Evolutionary conservation across 768 basidiomycete species (phyloP), one percentile per base, ranked within the genome.

Genomic region (Terana coerulea): DNA sequence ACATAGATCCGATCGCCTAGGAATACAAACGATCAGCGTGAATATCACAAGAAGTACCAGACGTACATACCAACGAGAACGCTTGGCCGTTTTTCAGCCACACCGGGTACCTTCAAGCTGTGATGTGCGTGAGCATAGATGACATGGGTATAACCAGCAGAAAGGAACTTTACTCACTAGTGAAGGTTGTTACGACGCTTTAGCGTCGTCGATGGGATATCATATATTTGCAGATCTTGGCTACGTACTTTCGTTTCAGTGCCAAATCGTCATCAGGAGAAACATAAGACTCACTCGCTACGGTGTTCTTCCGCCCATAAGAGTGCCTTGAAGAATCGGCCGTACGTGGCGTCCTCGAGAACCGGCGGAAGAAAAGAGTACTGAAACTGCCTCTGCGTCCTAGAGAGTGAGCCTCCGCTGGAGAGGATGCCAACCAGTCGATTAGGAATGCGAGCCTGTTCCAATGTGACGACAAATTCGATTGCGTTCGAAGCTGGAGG

Each of bases 21-120:
- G n/a, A 68, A 72, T 9, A 57, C 59, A 21, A 64, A 21, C 59
- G 53, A 17, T 58, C 43, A 25, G 64, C 47, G 40, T 28, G 24
- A 19, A 12, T 26, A 2, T 9, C 4, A 21, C 14, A 17, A 5
- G 12, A 49, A 25, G 24, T 43, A 24, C 57, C 56, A 14, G 52
- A 43, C 45, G n/a, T 60, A 73, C 60, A 75, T 71, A 40, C 81
- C 81, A 15, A 80, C 71, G 17, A 82, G 68, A n/a, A 83, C 77
- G 21, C 76, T 79, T 0, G 81, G 82, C 4, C 81, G 70, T 40
- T 77, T 76, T 64, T 83, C 80, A 2, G 76, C 78, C 1, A 83
- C 66, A 6, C 81, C 81, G 29, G 76, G 69, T 8, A 84, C 79
- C 29, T 66, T 47, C 5, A 83, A 62, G 19, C 80, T 83, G 31